phyloP scores from a whole-genome alignment of 495 filamentous ascomycete genomes.

The Podospora pseudoanserina region DNA sequence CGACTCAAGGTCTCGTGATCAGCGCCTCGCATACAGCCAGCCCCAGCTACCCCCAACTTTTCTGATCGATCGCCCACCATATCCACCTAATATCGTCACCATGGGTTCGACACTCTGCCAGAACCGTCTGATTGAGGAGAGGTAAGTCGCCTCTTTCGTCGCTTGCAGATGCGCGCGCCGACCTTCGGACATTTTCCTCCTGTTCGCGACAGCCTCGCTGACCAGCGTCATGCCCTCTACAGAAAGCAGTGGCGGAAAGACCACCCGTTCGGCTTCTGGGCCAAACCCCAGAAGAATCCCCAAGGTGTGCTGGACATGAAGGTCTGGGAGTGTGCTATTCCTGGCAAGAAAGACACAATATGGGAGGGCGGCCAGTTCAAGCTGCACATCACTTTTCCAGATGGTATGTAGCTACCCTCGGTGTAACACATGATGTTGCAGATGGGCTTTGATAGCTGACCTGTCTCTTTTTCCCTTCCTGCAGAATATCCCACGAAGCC shows the following conservation, averaged over 20 bases:
- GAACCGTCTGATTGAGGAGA: conserved; percentile 86
- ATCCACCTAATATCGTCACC: neutral
- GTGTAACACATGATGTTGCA: neutral
- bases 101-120: conserved; percentile 54
- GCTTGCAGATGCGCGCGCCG: neutral
- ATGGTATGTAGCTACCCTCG: conserved; percentile 60
- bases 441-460: conserved; percentile 15
- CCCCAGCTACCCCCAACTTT: neutral
- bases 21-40: neutral
- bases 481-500: conserved; percentile 98
- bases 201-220: conserved; percentile 12
- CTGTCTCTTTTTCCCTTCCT: conserved; percentile 17
- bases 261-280: conserved; percentile 97
- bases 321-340: conserved; percentile 93
- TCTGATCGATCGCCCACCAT: neutral
- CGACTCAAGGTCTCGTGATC: neutral
- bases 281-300: conserved; percentile 74
- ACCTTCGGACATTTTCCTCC: neutral
- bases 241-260: conserved; percentile 97
- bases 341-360: conserved; percentile 90
- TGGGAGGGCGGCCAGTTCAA: conserved; percentile 98
- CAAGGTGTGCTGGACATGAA: conserved; percentile 87
- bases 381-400: conserved; percentile 85
- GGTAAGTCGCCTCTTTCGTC: conserved; percentile 51
- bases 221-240: conserved; percentile 10